phyloP scores from a whole-genome alignment of 140 eudicot species.

The Stevia rebaudiana region DNA sequence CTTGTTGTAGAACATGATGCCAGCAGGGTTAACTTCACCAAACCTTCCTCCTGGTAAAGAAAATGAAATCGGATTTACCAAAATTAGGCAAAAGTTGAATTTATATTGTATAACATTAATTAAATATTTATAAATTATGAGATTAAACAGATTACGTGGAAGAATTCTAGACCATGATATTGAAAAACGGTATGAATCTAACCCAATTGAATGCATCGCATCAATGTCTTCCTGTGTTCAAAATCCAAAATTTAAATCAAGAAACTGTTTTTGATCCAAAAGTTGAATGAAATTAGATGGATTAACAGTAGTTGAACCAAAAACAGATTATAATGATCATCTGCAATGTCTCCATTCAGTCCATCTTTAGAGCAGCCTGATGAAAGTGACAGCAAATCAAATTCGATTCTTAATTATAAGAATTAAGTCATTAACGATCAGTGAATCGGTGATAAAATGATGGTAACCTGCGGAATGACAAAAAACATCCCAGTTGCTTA shows the following conservation, averaged over 20 bases:
- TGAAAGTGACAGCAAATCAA: background rate
- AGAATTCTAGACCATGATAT: conserved; percentile 70
- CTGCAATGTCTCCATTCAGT: conserved; percentile 56
- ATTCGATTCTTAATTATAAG: background rate
- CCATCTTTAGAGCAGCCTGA: conserved; percentile 29
- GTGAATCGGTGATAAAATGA: too few relatives aligned
- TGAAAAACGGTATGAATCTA: conserved; percentile 52
- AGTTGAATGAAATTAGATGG: background rate
- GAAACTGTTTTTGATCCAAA: background rate
- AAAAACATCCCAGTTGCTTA: conserved; percentile 69
- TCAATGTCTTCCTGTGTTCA: conserved; percentile 53
- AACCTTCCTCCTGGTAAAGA: conserved; percentile 43
- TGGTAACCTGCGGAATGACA: conserved; percentile 35
- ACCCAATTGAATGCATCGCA: conserved; percentile 47
- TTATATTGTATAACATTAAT: background rate
- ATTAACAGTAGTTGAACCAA: conserved; percentile 34
- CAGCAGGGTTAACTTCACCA: conserved; percentile 50
- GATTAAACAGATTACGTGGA: conserved; percentile 39
- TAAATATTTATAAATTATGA: background rate
- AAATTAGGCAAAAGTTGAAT: background rate
- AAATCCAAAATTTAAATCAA: background rate
- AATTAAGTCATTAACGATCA: background rate
- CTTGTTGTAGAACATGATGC: conserved; percentile 43
- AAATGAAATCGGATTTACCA: background rate
- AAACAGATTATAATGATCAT: conserved; percentile 68